Base-by-base conservation (phyloP, 2,329 filamentous ascomycete genomes). In the Exserohilum rostratum region DNA sequence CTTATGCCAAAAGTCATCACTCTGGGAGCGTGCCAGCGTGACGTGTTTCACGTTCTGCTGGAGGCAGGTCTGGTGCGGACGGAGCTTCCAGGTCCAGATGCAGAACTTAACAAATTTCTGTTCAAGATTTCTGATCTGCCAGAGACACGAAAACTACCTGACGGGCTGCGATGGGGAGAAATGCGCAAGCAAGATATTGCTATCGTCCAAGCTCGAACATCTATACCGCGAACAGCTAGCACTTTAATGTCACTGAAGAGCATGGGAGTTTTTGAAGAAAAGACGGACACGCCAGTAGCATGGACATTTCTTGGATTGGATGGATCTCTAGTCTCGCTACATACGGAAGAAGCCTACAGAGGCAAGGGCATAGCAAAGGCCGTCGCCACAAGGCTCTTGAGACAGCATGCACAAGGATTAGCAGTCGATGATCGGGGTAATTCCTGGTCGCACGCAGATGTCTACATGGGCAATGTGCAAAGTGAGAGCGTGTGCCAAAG, bases 291-390 rank as follows among this genome's bases (percentile, higher is more conserved):
- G 1, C 79, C 82, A 0, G 74, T 90, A 5, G 85, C 87, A 0
- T 91, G 88, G 88, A 83, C 82, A 0, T 89, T 90, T 49, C 63
- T 78, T 74, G 86, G 85, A 0, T 75, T 82, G 2, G 87, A 90
- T 64, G 86, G 82, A 0, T 85, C 83, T n/a, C 68, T 89, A 13
- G 83, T 80, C 10, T 83, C 82, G 27, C 71, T 89, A 31, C 84
- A 88, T 68, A 85, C 83, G 48, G 86, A 88, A 69, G 77, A 78
- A 9, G 71, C 77, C 1, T 88, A 84, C 61, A 82, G 88, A 27
- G 82, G 86, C 0, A 79, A 76, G 37, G 88, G 88, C 0, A 73
- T 90, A 27, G 88, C 87, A 1, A 89, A 87, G 68, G 77, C 79
- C 0, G 75, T 90, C 3, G 83, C 83, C 0, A 75, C 79, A 20